A percentile compares a stretch with the other conserved stretches of the same genome.
Conservation (phyloP, 805 yeast species). For the Candida germanica region DNA sequence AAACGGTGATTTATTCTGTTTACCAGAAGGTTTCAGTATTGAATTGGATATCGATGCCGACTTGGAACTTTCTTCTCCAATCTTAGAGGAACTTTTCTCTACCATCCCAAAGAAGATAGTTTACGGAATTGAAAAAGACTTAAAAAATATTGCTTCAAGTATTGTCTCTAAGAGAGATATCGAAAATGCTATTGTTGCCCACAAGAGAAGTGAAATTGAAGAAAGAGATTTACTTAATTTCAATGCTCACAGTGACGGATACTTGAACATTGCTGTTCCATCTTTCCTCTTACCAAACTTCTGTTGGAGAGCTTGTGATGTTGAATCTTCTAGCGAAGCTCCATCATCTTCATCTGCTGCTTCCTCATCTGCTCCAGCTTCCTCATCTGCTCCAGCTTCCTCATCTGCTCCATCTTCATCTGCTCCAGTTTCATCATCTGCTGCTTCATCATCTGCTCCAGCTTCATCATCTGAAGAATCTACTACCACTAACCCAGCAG, state of each 20-base stretch:
- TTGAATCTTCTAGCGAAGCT: constrained; percentile 3
- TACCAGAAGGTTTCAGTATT: constrained; percentile 23
- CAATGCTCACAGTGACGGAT: constrained; percentile 3
- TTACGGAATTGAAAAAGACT: constrained; percentile 11
- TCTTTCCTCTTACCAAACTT: constrained; percentile 14
- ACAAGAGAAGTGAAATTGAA: constrained; percentile 3
- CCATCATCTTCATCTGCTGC: not conserved
- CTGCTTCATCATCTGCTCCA: constrained; percentile 1
- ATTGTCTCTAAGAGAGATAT: constrained; percentile 8
- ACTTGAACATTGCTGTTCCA: constrained; percentile 9
- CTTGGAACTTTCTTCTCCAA: constrained; percentile 8
- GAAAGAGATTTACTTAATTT: constrained; percentile 12
- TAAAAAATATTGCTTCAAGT: not conserved
- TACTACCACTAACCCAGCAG: constrained; percentile 2
- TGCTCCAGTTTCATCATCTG: too few relatives aligned
- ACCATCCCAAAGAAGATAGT: constrained; percentile 8
- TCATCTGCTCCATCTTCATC: constrained; percentile 2
- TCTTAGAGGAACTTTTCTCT: constrained; percentile 6
- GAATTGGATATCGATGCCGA: constrained; percentile 7
- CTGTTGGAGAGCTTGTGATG: constrained; percentile 15
- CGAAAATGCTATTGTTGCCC: constrained; percentile 4
- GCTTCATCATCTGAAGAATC: not conserved
- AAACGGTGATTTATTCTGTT: constrained; percentile 20
- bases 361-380: constrained; percentile 4
- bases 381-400: constrained; percentile 3